Evolutionary conservation across 345 rosid species (phyloP).

Genomic region (Lepidium didymum): DNA sequence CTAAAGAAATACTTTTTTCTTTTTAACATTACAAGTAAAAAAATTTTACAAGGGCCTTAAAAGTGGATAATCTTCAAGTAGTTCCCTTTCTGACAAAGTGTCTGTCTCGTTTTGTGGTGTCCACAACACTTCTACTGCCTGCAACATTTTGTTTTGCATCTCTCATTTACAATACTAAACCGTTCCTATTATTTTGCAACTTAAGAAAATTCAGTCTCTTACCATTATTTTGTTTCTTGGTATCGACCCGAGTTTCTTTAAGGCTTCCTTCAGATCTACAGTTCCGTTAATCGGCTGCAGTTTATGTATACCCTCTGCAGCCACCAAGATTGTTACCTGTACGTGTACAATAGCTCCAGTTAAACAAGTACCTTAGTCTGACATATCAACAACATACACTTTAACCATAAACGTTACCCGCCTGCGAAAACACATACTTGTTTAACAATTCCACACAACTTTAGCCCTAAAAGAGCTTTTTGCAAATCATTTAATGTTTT

Average conservation of each 20-base stretch:
- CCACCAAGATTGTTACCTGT: slow-evolving; percentile 84
- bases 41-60: slow-evolving; percentile 57
- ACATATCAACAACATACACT: not conserved
- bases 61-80: slow-evolving; percentile 85
- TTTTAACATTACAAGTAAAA: not conserved
- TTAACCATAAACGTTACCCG: not conserved
- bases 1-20: not conserved
- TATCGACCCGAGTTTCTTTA: slow-evolving; percentile 72
- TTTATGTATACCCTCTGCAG: slow-evolving; percentile 83
- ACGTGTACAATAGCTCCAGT: not conserved
- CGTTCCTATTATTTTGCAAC: not conserved
- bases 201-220: slow-evolving; percentile 11
- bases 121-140: slow-evolving; percentile 98
- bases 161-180: slow-evolving; percentile 2
- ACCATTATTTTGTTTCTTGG: slow-evolving; percentile 67
- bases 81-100: slow-evolving; percentile 62
- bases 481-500: not conserved
- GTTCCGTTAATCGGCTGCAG: slow-evolving; percentile 64
- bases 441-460: not conserved
- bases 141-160: slow-evolving; percentile 5
- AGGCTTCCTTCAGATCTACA: slow-evolving; percentile 70
- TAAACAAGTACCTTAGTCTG: not conserved
- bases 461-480: not conserved
- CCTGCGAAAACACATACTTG: not conserved
- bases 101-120: slow-evolving; percentile 87